Conservation (phyloP, 768 basidiomycete species). For the Trametes elegans region DNA sequence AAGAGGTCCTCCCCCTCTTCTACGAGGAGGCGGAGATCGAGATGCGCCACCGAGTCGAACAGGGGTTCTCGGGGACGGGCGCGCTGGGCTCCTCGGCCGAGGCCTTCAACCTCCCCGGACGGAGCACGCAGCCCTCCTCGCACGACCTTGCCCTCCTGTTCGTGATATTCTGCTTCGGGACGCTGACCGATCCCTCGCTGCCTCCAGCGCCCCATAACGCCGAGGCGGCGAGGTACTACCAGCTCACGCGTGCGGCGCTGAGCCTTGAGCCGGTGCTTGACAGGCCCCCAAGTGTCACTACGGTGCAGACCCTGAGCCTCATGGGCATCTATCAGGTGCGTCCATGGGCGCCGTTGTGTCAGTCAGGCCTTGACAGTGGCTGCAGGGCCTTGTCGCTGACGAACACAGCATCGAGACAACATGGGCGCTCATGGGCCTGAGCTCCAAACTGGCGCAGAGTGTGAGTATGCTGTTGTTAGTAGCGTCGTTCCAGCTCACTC, state of each 20-base stretch:
- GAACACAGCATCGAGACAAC: conserved; percentile 54
- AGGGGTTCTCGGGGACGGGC: conserved; percentile 21
- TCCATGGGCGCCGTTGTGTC: not conserved
- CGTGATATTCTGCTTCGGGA: conserved; percentile 33
- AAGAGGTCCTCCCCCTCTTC: conserved; percentile 60
- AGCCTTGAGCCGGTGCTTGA: conserved; percentile 68
- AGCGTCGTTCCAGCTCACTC: not conserved
- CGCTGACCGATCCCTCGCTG: conserved; percentile 30
- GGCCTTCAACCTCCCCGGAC: conserved; percentile 12
- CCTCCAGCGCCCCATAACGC: conserved; percentile 39
- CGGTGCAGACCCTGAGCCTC: conserved; percentile 4
- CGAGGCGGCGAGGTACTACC: conserved; percentile 44
- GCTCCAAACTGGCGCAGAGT: conserved; percentile 58
- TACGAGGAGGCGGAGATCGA: conserved; percentile 62
- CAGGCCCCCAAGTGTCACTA: conserved; percentile 58
- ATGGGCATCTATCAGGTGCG: conserved; percentile 14
- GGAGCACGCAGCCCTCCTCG: conserved; percentile 16
- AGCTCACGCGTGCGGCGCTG: conserved; percentile 62
- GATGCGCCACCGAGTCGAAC: conserved; percentile 17
- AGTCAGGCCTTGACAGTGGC: not conserved
- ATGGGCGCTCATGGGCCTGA: conserved; percentile 51
- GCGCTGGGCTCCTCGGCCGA: conserved; percentile 52
- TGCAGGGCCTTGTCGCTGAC: conserved; percentile 58
- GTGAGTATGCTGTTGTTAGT: conserved; percentile 36
- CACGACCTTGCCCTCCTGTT: conserved; percentile 35